Evolutionary conservation across 2,329 filamentous ascomycete species (phyloP).

Genomic region (Thermoascus crustaceus): DNA sequence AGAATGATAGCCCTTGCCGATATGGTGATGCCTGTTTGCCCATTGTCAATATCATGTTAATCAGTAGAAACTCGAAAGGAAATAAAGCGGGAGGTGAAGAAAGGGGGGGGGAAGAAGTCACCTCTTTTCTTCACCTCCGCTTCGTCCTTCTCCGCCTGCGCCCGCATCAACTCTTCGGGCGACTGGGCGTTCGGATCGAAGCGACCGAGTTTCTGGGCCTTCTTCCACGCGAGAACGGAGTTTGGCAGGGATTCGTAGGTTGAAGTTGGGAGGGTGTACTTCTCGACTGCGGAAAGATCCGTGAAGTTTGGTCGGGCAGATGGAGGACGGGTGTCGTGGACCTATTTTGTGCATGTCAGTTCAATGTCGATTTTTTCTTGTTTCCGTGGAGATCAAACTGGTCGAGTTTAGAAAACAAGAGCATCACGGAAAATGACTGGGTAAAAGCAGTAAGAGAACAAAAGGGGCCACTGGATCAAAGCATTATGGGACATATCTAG

Average conservation of each 20-base stretch:
- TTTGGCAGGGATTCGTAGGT: slow-evolving; percentile 82
- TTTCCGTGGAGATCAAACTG: slow-evolving; percentile 1
- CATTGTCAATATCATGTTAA: not conserved
- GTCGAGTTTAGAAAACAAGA: too few species aligned
- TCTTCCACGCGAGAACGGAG: slow-evolving; percentile 92
- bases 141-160: slow-evolving; percentile 51
- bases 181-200: slow-evolving; percentile 80
- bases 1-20: slow-evolving; percentile 36
- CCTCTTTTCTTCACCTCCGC: slow-evolving; percentile 60
- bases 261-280: slow-evolving; percentile 78
- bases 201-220: slow-evolving; percentile 84
- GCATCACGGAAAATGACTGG: too few species aligned
- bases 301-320: slow-evolving; percentile 69
- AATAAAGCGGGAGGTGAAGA: not conserved
- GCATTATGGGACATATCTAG: too few species aligned
- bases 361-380: not conserved
- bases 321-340: slow-evolving; percentile 70
- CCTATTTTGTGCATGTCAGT: slow-evolving; percentile 42
- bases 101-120: slow-evolving; percentile 27
- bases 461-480: too few species aligned
- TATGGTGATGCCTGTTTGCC: slow-evolving; percentile 36
- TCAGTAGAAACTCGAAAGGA: not conserved
- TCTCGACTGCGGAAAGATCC: slow-evolving; percentile 72
- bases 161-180: slow-evolving; percentile 63
- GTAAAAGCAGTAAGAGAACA: too few species aligned